A percentile compares a stretch with the other conserved stretches of the same genome.
phyloP scores from a whole-genome alignment of 1,284 basidiomycete species.

The Trichosporon sp. region DNA sequence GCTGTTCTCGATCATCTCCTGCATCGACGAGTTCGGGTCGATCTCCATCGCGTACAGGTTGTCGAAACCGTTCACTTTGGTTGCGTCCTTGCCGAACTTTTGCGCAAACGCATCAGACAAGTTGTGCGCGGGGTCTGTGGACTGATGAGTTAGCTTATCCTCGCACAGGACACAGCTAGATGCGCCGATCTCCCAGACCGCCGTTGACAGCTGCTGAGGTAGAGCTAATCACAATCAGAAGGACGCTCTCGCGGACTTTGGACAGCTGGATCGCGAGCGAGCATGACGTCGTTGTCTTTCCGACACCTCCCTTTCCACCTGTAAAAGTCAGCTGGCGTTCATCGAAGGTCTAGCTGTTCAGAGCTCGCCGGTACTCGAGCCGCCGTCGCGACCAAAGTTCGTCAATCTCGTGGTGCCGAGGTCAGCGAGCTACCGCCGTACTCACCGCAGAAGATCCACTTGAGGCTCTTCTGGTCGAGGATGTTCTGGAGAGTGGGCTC shows the following conservation, averaged over 20 bases:
- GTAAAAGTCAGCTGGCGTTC: conserved; percentile 11
- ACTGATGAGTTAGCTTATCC: conserved; percentile 53
- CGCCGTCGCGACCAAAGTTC: too few species aligned
- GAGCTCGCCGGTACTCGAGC: not conserved
- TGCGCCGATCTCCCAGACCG: too few species aligned
- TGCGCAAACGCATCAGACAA: conserved; percentile 97
- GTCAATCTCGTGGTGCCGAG: too few species aligned
- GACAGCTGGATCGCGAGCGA: conserved; percentile 92
- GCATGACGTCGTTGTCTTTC: conserved; percentile 90
- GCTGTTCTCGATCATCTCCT: conserved; percentile 86
- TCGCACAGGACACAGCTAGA: not conserved
- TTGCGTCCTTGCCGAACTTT: conserved; percentile 98
- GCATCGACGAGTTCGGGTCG: conserved; percentile 91
- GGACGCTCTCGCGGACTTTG: conserved; percentile 75
- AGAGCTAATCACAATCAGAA: conserved; percentile 72
- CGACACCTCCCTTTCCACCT: conserved; percentile 94
- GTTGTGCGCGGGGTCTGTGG: conserved; percentile 98
- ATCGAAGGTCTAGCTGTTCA: not conserved
- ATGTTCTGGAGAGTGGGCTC: conserved; percentile 82
- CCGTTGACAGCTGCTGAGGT: not conserved
- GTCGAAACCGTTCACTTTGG: conserved; percentile 96
- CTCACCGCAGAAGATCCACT: conserved; percentile 93
- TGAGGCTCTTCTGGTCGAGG: conserved; percentile 77
- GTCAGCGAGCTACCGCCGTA: too few species aligned
- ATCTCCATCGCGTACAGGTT: conserved; percentile 99